Evolutionary conservation across 2,329 filamentous ascomycete species (phyloP), one percentile per base, ranked within the genome.

Genomic region (Zymoseptoria crescenta): DNA sequence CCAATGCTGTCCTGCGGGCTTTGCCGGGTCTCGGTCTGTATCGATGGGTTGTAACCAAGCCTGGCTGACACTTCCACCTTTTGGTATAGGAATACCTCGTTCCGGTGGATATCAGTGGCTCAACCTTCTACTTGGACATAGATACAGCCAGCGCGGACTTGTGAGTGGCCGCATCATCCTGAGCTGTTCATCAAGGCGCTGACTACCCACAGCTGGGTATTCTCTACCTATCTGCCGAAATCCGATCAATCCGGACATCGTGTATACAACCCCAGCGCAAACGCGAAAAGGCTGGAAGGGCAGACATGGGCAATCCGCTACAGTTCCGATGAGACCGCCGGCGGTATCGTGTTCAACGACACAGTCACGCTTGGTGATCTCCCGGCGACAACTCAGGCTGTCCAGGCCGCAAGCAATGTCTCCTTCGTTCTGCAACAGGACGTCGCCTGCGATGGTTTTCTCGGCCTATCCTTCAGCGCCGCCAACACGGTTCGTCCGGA

Each of bases 331-430:
- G 82, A 81, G 52, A 77, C 76, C 30, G 86, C 86, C 21, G 76
- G 72, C 49, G 86, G 86, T 49, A 78, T 80, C 53, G 85, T 88
- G 58, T 87, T 85, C 72, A 78, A 75, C 19, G 86, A 88, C 70
- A 80, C 75, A 41, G 85, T 88, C 49, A 74, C 74, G 19, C 77
- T 88, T 19, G 85, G 83, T 50, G 75, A 75, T 30, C 80, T 85
- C 2, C 80, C 75, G n/a, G 83, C 84, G 29, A 76, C 76, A 2
- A 68, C 71, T 1, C 86, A 88, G 71, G 83, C 84, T 6, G 80
- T 89, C 9, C 82, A 87, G 70, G 80, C 84, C 27, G 86, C 86
- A 16, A 74, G 75, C 3, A 74, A 76, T 0, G 79, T 87, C 49
- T 86, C 83, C 8, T 58, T 69, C 0, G 62, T 75, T 45, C 84